Percentiles rank a stretch among this genome's conserved stretches.
Conservation (phyloP, 73 alveolate species). For the Stentor coeruleus region DNA sequence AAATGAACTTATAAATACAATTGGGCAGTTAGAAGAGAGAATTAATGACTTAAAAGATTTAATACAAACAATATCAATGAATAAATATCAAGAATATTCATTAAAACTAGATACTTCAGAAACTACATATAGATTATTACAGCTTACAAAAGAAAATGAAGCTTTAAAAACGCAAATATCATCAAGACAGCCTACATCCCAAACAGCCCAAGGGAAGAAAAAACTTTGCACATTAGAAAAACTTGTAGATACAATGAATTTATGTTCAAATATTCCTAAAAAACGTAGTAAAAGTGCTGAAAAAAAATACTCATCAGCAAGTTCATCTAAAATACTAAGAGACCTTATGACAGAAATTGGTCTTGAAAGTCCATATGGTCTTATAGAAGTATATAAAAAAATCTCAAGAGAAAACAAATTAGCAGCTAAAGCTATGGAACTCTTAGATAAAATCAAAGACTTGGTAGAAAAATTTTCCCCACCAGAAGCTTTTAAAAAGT, state of each 20-base stretch:
- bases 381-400: not conserved
- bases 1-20: not conserved
- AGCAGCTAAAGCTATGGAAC: not conserved
- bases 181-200: not conserved
- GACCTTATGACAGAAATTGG: not conserved
- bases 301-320: not conserved
- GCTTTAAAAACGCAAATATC: not conserved
- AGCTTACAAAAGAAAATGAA: not conserved
- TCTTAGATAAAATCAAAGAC: not conserved
- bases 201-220: not conserved
- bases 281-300: not conserved
- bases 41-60: not conserved
- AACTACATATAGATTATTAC: too few relatives aligned
- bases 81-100: not conserved
- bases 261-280: not conserved
- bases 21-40: too few relatives aligned
- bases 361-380: not conserved
- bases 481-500: too few relatives aligned
- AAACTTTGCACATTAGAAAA: not conserved
- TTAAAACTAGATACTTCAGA: too few relatives aligned
- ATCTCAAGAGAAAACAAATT: not conserved
- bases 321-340: not conserved
- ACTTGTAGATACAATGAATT: not conserved
- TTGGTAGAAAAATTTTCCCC: not conserved
- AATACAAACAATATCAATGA: not conserved